Base-by-base conservation (phyloP, 192 early-diverging fungal species). In the Backusella westeae region DNA sequence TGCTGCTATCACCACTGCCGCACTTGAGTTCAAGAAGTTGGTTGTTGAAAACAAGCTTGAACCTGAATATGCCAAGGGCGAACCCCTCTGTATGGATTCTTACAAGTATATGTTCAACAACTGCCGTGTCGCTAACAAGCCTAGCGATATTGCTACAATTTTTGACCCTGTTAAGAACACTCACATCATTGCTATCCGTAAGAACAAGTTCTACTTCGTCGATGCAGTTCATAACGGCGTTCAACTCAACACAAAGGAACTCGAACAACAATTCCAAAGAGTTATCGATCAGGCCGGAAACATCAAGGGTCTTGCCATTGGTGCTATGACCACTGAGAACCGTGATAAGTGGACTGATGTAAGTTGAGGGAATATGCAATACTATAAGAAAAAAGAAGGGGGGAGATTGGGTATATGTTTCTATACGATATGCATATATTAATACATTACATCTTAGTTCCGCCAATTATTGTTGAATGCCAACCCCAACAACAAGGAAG, bases 21-120 rank as follows among this genome's bases (percentile, higher is more conserved):
- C 96, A 3, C 87, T 96, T 82, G 91, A 91, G 78, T 99, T 98
- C 89, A 90, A 95, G 71, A 84, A 88, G 15, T 87, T 89, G 73
- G 91, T 98, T 17, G 90, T 91, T 4, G 86, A 86, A n/a, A 88
- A 92, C 63, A 86, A 88, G 67, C 88, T 98, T 36, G 87, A 91
- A 69, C 95, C 95, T 29, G 98, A 99, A 82, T 91, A 88, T 84
- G 89, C 88, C 34, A 91, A 91, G 75, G 87, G 87, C 39, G 83
- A 86, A 15, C 93, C 97, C 29, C 83, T 99, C 78, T 96, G 94
- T 82, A 93, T 92, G 86, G 84, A 95, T 75, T 94, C 95, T 73
- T 98, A 97, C 90, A 93, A 94, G 84, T 97, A 91, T 85, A 91
- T 99, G 94, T 99, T 99, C 90, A 96, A 98, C 83, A 91, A 95